Base-by-base conservation (phyloP, 768 basidiomycete species). In the Rhodosporidiobolus odoratus region DNA sequence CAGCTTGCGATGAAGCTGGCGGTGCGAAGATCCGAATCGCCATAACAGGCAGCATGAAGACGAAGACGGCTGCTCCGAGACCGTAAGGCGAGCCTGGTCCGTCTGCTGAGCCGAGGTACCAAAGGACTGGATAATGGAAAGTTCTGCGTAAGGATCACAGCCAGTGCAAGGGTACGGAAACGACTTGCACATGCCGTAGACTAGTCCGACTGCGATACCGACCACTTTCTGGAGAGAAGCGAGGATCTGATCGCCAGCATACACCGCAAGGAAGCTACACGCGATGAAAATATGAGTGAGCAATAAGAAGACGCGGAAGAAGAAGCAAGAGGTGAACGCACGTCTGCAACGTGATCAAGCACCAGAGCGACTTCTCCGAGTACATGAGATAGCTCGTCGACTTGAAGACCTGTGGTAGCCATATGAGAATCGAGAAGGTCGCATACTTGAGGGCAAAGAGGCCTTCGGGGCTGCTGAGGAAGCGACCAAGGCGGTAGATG, bases 281-380 rank as follows among this genome's bases (percentile, higher is more conserved):
- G 21, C 12, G 48, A 23, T n/a, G 21, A n/a, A 8, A 50, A 50
- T 7, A 50, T 10, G 48, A 23, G n/a, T 10, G 48, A 50, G 21
- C 48, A 25, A 8, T 8, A 8, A 50, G 32, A 12, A n/a, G 27
- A 41, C n/a, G n/a, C 27, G 12, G 25, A 23, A 7, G 15, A 2
- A 3, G 23, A 1, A 27, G 30, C 2, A 41, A 4, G 19, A 37
- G 7, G 19, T 43, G 16, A 43, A 86, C 67, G 21, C 84, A 85
- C 1, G 84, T 86, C 73, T 87, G 86, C 0, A 84, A 83, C 84
- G 86, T 86, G 75, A 86, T 85, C 58, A 86, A 78, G 8, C 84
- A 84, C 85, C 84, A 86, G 7, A 85, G 62, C 8, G 68, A 66
- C 27, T 72, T 65, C 47, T 75, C 56, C 35, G 67, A 27, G 63